These are phyloP conservation scores for Hydrangea macrophylla DNA, from an alignment of 148 eudicot genomes.

Conservation along the genomic window DNA sequence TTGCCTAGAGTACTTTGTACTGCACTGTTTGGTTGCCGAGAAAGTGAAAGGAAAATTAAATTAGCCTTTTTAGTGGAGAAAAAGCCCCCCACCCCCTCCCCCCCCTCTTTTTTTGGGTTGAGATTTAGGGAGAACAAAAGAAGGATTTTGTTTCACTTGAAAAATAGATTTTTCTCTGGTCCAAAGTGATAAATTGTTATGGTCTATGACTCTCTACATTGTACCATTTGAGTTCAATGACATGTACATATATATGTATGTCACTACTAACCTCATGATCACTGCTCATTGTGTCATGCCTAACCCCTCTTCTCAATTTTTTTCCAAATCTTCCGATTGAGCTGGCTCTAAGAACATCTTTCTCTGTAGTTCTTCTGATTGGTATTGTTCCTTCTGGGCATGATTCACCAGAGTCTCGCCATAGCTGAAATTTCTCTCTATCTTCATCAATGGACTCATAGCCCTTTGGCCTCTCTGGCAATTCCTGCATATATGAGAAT, in stretches of 20 bases:
- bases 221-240: background rate
- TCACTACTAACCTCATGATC: conserved; percentile 79
- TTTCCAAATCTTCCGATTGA: conserved; percentile 67
- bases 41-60: conserved; percentile 5
- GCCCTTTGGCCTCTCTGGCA: conserved; percentile 84
- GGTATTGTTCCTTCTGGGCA: conserved; percentile 96
- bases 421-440: conserved; percentile 45
- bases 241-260: background rate
- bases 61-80: background rate
- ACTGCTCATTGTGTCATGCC: conserved; percentile 70
- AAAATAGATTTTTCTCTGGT: background rate
- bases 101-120: background rate
- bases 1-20: background rate
- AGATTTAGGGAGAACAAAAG: background rate
- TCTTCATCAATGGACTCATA: conserved; percentile 28
- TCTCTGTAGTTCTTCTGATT: conserved; percentile 77
- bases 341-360: conserved; percentile 65
- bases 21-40: conserved; percentile 2
- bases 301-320: conserved; percentile 49
- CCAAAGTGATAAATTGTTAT: background rate
- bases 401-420: conserved; percentile 66
- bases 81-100: no score
- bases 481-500: conserved; percentile 42
- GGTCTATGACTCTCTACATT: background rate
- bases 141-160: background rate